These are phyloP conservation scores for Amylostereum areolatum DNA, from an alignment of 1,284 basidiomycete species.

Conservation along the genomic window DNA sequence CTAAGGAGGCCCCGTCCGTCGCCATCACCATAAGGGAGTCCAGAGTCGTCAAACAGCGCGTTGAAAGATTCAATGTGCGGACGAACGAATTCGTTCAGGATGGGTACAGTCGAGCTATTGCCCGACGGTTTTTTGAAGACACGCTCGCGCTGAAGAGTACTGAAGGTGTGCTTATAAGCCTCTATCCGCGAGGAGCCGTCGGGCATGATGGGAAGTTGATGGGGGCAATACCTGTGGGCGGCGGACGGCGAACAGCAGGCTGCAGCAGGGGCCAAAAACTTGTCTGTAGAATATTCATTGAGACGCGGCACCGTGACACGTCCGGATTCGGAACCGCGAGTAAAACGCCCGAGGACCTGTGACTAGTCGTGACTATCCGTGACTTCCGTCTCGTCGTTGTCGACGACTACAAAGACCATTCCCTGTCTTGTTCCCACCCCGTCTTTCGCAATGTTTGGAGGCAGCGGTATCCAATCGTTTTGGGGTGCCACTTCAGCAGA, in stretches of 20 bases:
- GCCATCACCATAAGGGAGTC: constrained; percentile 62
- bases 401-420: constrained; percentile 1
- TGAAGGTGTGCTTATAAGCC: constrained; percentile 53
- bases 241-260: not conserved
- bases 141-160: constrained; percentile 81
- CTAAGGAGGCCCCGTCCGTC: constrained; percentile 80
- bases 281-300: no score
- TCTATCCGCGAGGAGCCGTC: constrained; percentile 20
- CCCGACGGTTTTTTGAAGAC: constrained; percentile 76
- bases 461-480: constrained; percentile 43
- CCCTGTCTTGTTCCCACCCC: constrained; percentile 1
- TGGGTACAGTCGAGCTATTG: constrained; percentile 67
- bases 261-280: not conserved
- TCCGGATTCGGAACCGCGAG: no score
- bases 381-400: not conserved
- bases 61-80: constrained; percentile 98
- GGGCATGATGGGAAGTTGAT: constrained; percentile 23
- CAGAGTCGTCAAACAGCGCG: constrained; percentile 86
- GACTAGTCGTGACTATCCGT: no score
- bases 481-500: constrained; percentile 61
- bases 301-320: no score
- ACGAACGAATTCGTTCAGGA: constrained; percentile 88
- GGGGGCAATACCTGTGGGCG: not conserved
- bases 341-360: no score
- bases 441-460: constrained; percentile 46